Evolutionary conservation across 1,284 basidiomycete genomes (phyloP), one percentile per base, ranked within the genome.

Genomic region (Kwoniella shivajii): DNA sequence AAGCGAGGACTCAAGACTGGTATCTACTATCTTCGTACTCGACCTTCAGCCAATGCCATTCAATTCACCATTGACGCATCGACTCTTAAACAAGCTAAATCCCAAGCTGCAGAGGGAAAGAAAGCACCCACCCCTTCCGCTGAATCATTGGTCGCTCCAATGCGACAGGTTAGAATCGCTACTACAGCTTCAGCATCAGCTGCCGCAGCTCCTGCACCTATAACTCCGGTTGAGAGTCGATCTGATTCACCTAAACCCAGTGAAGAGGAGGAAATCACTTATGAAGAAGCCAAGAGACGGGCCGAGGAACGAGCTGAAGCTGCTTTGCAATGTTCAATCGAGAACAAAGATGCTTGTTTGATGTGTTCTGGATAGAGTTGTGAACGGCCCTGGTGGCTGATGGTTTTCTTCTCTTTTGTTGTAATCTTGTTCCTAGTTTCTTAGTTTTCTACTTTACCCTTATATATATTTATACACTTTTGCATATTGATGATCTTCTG

Each of bases 1-100:
- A 96, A 96, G 85, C 92, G 92, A 80, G 96, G 96, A 27, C 82
- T 99, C 73, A 99, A 99, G 86, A 99, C 96, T 0, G 96, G 92
- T 66, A 92, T 93, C 88, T 81, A 84, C 82, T 98, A 99, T 80
- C 84, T 99, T 50, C 87, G 96, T 56, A 98, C 96, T 41, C 85
- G 90, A 53, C 92, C 96, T 2, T 92, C 94, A 9, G 90, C 92
- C 27, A 88, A 92, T 72, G 96, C 96, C 37, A 94, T 96, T 79
- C 93, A 99, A 81, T 99, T 99, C 82, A 99, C 96, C 13, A 86
- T 99, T 61, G 93, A 96, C 76, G 88, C 87, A 78, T 84, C 80
- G 36, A 81, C 88, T 53, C 83, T 93, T 62, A 89, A 91, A 59
- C 67, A 66, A 56, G 65, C 63, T 54, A 68, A 68, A 43, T 58